phyloP scores from a whole-genome alignment of 2,329 filamentous ascomycete genomes.

The Exserohilum rostratum region DNA sequence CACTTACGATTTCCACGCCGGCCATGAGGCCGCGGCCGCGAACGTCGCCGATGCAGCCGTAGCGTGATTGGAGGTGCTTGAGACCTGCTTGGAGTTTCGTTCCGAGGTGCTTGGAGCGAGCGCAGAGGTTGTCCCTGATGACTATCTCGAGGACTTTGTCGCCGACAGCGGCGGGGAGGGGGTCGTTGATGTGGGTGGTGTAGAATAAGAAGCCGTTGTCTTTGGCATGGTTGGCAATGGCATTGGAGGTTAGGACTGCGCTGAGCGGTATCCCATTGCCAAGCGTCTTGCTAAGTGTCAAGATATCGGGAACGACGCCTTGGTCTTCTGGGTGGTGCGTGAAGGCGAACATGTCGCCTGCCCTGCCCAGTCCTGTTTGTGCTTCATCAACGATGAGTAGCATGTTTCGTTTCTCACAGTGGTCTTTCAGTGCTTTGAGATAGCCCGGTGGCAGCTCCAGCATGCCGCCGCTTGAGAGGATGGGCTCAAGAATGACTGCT shows the following conservation, averaged over 20 bases:
- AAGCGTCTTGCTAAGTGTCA: conserved; percentile 66
- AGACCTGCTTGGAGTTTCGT: conserved; percentile 56
- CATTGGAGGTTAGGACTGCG: conserved; percentile 62
- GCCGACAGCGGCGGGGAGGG: conserved; percentile 64
- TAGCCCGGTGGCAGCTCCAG: conserved; percentile 65
- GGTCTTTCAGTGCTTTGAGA: conserved; percentile 59
- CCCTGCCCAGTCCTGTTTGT: conserved; percentile 45
- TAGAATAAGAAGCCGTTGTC: conserved; percentile 62
- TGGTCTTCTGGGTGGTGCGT: conserved; percentile 35
- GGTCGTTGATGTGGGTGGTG: conserved; percentile 69
- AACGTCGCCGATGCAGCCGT: conserved; percentile 67
- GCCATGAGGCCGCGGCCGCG: conserved; percentile 64
- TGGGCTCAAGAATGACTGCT: conserved; percentile 67
- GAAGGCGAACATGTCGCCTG: conserved; percentile 60
- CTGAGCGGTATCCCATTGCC: conserved; percentile 66
- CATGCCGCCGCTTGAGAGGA: conserved; percentile 66
- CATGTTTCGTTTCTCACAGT: conserved; percentile 43
- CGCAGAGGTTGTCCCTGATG: conserved; percentile 60
- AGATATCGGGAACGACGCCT: conserved; percentile 57
- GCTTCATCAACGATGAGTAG: conserved; percentile 48
- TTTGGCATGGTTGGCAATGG: conserved; percentile 58
- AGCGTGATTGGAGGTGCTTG: conserved; percentile 55
- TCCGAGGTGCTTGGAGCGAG: conserved; percentile 54
- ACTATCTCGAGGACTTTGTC: conserved; percentile 68
- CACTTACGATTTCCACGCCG: conserved; percentile 63